These are phyloP conservation scores for Rosa chinensis DNA, from an alignment of 306 rosid genomes.

Conservation along the genomic window DNA sequence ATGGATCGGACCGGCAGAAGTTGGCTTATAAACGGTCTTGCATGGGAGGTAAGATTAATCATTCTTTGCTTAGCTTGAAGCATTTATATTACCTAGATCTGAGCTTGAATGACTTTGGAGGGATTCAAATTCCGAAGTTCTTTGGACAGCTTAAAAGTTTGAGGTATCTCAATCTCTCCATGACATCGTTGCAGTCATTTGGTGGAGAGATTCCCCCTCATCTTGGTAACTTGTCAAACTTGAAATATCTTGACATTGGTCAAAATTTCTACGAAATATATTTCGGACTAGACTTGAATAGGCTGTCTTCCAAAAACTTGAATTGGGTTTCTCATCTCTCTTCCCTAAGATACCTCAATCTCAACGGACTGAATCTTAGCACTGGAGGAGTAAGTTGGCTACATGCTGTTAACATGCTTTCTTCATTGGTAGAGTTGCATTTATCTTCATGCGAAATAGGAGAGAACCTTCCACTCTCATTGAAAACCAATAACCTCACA, in stretches of 20 bases:
- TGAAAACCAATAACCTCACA: conserved; percentile 29
- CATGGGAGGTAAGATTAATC: conserved; percentile 34
- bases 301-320: conserved; percentile 15
- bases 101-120: conserved; percentile 36
- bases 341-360: conserved; percentile 39
- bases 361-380: conserved; percentile 33
- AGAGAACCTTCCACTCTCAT: conserved; percentile 19
- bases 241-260: conserved; percentile 24
- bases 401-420: conserved; percentile 19
- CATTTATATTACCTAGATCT: conserved; percentile 30
- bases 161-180: conserved; percentile 36
- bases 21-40: neutral
- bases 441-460: conserved; percentile 11
- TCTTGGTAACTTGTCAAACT: conserved; percentile 2
- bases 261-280: neutral
- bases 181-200: conserved; percentile 20
- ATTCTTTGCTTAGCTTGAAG: conserved; percentile 27
- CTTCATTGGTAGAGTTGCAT: conserved; percentile 30
- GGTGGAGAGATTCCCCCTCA: conserved; percentile 19
- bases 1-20: neutral
- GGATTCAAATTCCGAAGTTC: conserved; percentile 27
- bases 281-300: neutral
- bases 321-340: conserved; percentile 36
- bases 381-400: conserved; percentile 22
- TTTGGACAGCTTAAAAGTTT: conserved; percentile 36